Evolutionary conservation across 371 early-diverging fungal genomes (phyloP), one percentile per base, ranked within the genome.

Genomic region (Mortierella sp.): DNA sequence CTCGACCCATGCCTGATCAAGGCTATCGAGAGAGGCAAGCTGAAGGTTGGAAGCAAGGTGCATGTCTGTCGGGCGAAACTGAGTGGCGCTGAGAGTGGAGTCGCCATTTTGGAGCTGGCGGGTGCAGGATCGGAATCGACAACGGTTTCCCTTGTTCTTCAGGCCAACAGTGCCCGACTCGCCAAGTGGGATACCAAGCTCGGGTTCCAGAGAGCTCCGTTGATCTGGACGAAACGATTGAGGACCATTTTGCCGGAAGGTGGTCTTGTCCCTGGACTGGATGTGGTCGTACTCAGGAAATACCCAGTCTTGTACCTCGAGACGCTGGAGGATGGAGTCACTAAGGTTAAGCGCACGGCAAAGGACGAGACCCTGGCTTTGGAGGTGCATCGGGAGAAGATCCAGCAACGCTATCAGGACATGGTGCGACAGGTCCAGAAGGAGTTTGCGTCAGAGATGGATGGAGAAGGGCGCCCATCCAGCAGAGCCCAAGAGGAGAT

Each of bases 161-260:
- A 88, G 22, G 86, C 89, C 6, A 96, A 96, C 69, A 76, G 90
- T 22, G 91, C 91, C 8, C 86, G 90, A 22, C 89, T 89, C 22
- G 95, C 92, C 2, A 31, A 74, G 37, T 95, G 95, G 94, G 92
- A 96, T 75, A 83, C 92, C 0, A 90, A 87, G 50, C 85, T 96
- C 10, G 96, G 96, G 2, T 92, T 89, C 64, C 87, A 87, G 45
- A 77, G 79, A 16, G 55, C 63, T 13, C 79, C 78, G 9, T 2
- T 70, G 14, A 37, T 88, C 0, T 85, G 91, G 41, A 80, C 82
- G 41, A 85, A 88, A 8, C 66, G 86, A 0, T 41, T 95, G 24
- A 58, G 82, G 0, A 75, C 80, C 4, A 70, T 94, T 6, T 69
- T 74, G 8, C 85, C 90, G 2, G 90, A 93, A 37, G 96, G 96